phyloP scores from a whole-genome alignment of 2,329 filamentous ascomycete genomes.

The Claviceps sp. region DNA sequence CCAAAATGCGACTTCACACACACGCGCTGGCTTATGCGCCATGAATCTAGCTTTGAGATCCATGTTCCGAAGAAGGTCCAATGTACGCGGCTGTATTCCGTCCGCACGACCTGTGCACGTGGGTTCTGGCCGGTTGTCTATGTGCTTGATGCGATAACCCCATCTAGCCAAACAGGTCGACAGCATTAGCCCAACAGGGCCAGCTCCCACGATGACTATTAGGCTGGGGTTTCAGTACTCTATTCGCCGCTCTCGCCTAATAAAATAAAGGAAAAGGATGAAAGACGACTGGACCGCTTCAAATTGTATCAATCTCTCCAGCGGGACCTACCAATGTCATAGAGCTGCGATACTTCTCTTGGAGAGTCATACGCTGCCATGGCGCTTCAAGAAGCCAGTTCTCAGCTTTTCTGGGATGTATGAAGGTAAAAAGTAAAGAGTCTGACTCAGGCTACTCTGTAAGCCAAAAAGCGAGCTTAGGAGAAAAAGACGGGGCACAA shows the following conservation, averaged over 20 bases:
- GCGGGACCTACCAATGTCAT: slow-evolving; percentile 29
- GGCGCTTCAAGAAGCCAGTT: neutral
- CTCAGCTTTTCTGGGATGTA: neutral
- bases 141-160: slow-evolving; percentile 92
- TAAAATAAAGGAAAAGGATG: no score
- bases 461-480: no score
- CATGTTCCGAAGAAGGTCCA: slow-evolving; percentile 81
- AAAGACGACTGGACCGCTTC: neutral
- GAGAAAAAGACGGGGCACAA: neutral
- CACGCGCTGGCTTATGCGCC: slow-evolving; percentile 73
- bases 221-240: slow-evolving; percentile 11
- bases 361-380: neutral
- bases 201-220: slow-evolving; percentile 73
- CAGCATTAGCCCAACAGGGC: slow-evolving; percentile 76
- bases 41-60: slow-evolving; percentile 79
- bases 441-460: neutral
- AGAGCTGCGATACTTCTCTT: slow-evolving; percentile 12
- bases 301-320: neutral
- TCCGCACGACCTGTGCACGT: slow-evolving; percentile 79
- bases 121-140: slow-evolving; percentile 78
- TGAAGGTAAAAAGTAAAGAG: neutral
- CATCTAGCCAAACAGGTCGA: slow-evolving; percentile 80
- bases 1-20: slow-evolving; percentile 69
- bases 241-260: neutral
- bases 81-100: slow-evolving; percentile 79